phyloP scores from a whole-genome alignment of 345 rosid genomes.

The Erysimum cheiranthoides region DNA sequence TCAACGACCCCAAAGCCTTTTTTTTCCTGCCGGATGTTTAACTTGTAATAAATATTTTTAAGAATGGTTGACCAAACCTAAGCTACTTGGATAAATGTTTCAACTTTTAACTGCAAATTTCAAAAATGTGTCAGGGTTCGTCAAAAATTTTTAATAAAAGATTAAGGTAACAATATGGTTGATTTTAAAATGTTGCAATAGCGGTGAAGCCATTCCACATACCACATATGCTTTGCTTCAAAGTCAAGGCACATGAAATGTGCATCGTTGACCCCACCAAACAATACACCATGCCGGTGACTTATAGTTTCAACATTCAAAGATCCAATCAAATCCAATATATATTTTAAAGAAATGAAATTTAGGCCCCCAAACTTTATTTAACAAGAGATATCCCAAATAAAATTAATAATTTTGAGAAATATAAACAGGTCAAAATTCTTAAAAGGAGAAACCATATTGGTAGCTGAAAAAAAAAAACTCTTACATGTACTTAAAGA shows the following conservation, averaged over 20 bases:
- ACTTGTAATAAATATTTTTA: background rate
- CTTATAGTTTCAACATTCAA: constrained; percentile 28
- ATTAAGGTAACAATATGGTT: background rate
- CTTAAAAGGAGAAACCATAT: background rate
- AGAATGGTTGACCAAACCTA: constrained; percentile 36
- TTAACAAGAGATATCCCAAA: background rate
- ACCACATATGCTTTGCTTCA: constrained; percentile 36
- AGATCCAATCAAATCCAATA: background rate
- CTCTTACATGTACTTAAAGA: background rate
- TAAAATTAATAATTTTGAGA: background rate
- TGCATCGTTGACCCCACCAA: constrained; percentile 42
- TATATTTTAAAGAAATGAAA: background rate
- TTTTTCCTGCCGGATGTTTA: background rate
- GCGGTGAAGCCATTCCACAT: constrained; percentile 37
- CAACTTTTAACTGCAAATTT: background rate
- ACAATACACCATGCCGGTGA: constrained; percentile 23
- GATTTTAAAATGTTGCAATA: background rate
- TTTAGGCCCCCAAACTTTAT: background rate
- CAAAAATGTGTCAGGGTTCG: background rate
- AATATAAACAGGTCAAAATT: background rate
- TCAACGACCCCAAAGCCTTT: constrained; percentile 4
- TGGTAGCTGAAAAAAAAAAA: background rate
- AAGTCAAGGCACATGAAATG: constrained; percentile 44
- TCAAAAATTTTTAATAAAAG: background rate
- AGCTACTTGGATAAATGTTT: constrained; percentile 19